Evolutionary conservation across 345 rosid genomes (phyloP), one percentile per base, ranked within the genome.

Genomic region (Syzygium grande): DNA sequence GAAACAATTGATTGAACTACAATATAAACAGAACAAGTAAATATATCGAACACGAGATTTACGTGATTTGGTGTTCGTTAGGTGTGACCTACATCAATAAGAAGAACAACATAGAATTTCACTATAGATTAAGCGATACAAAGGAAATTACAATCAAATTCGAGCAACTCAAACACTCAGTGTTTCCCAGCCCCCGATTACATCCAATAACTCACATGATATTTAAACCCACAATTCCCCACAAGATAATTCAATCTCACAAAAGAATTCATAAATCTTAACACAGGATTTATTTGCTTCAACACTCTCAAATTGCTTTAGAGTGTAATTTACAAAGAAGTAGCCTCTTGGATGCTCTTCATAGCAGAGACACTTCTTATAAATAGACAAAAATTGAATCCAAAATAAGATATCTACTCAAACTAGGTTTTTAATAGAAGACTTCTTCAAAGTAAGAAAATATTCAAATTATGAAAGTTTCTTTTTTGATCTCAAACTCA

Each of bases 31-130:
- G 0, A 13, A 63, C 4, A 13, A 6, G 0, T 6, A 63, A 61
- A 61, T 1, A n/a, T n/a, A n/a, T 63, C 4, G 16, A 61, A 13
- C 2, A n/a, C 0, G 0, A 0, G 0, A 63, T n/a, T 1, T 14
- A 13, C 0, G 16, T 63, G 38, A 1, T 63, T 63, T 0, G 21
- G 5, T 63, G 2, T 63, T 63, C 0, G 10, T 2, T 63, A 0
- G 38, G 38, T 14, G 0, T 14, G 73, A 63, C 0, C 4, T 13
- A 12, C 29, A 2, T n/a, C 73, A 38, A 63, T 63, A 19, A 29
- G 6, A 19, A 0, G 5, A 2, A 2, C 9, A 63, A 9, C 2
- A 59, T 2, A 27, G 6, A 59, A 27, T 27, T 27, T 7, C 34
- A 27, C 68, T 59, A 0, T 27, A 59, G 2, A 12, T 59, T 2